phyloP scores from a whole-genome alignment of 2,329 filamentous ascomycete species.

The Hypoxylon sp. region DNA sequence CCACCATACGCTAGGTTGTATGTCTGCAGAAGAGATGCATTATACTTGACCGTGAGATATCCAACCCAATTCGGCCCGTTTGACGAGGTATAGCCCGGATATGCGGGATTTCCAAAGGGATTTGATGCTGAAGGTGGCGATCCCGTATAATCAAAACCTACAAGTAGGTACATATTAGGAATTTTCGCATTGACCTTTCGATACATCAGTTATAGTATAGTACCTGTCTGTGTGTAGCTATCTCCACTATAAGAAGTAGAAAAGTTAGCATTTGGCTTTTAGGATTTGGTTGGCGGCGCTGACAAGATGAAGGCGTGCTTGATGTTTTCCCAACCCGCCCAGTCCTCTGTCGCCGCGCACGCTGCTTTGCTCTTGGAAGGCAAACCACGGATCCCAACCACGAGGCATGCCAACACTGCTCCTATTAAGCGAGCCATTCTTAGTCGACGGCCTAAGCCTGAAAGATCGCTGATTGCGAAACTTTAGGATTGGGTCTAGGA shows the following conservation, averaged over 20 bases:
- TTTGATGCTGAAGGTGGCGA: conserved; percentile 61
- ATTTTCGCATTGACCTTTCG: not conserved
- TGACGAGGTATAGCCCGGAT: conserved; percentile 59
- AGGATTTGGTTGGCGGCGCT: conserved; percentile 28
- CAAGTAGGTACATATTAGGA: not conserved
- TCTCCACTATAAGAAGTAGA: conserved; percentile 46
- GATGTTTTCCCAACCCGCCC: conserved; percentile 50
- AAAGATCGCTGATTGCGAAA: not conserved
- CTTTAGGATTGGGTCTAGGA: not conserved
- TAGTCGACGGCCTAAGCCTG: not conserved
- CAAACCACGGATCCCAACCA: conserved; percentile 12
- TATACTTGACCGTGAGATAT: conserved; percentile 57
- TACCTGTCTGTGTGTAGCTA: conserved; percentile 47
- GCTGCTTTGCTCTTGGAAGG: conserved; percentile 1
- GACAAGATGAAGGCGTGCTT: conserved; percentile 55
- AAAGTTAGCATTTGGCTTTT: not conserved
- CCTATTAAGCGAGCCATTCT: conserved; percentile 15
- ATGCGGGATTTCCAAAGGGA: conserved; percentile 69
- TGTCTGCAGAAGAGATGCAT: conserved; percentile 54
- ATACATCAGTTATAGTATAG: not conserved
- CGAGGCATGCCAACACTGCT: conserved; percentile 14
- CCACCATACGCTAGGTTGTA: conserved; percentile 65
- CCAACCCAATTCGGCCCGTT: conserved; percentile 63
- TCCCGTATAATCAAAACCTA: conserved; percentile 62
- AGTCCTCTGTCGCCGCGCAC: conserved; percentile 34